Base-by-base conservation (phyloP, 2,329 filamentous ascomycete species). In the Teratosphaeria nubilosa region DNA sequence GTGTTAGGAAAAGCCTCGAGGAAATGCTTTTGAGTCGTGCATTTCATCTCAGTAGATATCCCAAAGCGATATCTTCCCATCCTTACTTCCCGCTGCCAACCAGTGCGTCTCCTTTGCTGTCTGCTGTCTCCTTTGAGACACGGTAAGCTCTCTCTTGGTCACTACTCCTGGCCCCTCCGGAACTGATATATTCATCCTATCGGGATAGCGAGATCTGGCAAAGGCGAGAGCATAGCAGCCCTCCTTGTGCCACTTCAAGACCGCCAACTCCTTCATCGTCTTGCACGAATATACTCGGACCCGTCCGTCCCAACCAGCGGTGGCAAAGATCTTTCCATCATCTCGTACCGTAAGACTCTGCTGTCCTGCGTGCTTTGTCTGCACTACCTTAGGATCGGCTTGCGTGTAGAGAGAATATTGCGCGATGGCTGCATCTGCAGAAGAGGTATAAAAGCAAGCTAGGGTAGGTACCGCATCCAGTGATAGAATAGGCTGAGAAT, bases 11-110 rank as follows among this genome's bases (percentile, higher is more conserved):
- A 30, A 7, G n/a, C n/a, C n/a, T 34, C 14, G 10, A 34, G 32
- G 32, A 11, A 14, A 34, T 34, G 32, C 32, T 10, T 9, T 34
- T 34, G n/a, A n/a, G n/a, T n/a, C n/a, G n/a, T n/a, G n/a, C n/a
- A n/a, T n/a, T 4, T 30, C 27, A 13, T 58, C 48, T 69, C 65
- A 80, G 59, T 94, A 99, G 59, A 97, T 85, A 75, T 96, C 90
- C 94, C 94, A 99, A 65, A 99, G 76, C 69, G 90, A 95, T 62
- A 97, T 84, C 72, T 95, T 96, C 20, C 92, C 94, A 75, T 97
- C 94, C 72, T 97, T 99, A 57, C 89, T 88, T 1, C 94, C 94
- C 1, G 85, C 90, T 20, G 87, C 94, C 55, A 97, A 72, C 91
- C 92, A 97, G 72, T 97, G 92, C 25, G 86, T 87, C 55, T 77